Percentiles rank a stretch among this genome's conserved stretches.
These are phyloP conservation scores for Candida ortonii DNA, from an alignment of 805 yeast species.

Conservation along the genomic window DNA sequence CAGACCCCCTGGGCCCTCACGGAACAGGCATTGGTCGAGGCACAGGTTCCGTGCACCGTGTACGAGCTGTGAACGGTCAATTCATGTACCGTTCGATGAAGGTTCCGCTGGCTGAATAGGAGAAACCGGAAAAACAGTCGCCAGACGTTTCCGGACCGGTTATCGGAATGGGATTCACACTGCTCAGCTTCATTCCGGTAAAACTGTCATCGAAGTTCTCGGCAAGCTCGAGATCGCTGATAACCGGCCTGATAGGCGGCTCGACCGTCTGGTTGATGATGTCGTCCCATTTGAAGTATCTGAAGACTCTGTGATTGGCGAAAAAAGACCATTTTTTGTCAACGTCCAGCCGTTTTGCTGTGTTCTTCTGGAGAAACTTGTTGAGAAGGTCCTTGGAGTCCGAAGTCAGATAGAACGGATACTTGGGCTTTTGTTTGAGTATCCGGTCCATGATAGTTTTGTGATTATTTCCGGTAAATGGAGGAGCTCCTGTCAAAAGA, in stretches of 20 bases:
- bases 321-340: slow-evolving; percentile 51
- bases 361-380: slow-evolving; percentile 64
- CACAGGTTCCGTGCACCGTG: slow-evolving; percentile 40
- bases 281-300: slow-evolving; percentile 65
- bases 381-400: slow-evolving; percentile 74
- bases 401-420: slow-evolving; percentile 68
- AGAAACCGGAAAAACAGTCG: slow-evolving; percentile 41
- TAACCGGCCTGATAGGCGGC: slow-evolving; percentile 76
- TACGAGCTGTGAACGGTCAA: slow-evolving; percentile 37
- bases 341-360: slow-evolving; percentile 56
- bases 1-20: slow-evolving; percentile 77
- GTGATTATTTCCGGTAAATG: slow-evolving; percentile 79
- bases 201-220: slow-evolving; percentile 79
- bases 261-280: slow-evolving; percentile 45
- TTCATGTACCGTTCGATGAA: slow-evolving; percentile 32
- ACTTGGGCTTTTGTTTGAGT: slow-evolving; percentile 55
- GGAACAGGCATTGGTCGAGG: slow-evolving; percentile 44
- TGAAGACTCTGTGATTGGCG: slow-evolving; percentile 66
- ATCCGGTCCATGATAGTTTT: slow-evolving; percentile 71
- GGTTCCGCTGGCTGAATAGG: slow-evolving; percentile 41
- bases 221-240: slow-evolving; percentile 70
- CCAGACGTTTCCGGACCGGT: not conserved
- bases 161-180: slow-evolving; percentile 11
- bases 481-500: slow-evolving; percentile 80
- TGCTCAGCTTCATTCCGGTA: slow-evolving; percentile 51